Evolutionary conservation across 345 rosid species (phyloP), one percentile per base, ranked within the genome.

Genomic region (Rhodomyrtus tomentosa): DNA sequence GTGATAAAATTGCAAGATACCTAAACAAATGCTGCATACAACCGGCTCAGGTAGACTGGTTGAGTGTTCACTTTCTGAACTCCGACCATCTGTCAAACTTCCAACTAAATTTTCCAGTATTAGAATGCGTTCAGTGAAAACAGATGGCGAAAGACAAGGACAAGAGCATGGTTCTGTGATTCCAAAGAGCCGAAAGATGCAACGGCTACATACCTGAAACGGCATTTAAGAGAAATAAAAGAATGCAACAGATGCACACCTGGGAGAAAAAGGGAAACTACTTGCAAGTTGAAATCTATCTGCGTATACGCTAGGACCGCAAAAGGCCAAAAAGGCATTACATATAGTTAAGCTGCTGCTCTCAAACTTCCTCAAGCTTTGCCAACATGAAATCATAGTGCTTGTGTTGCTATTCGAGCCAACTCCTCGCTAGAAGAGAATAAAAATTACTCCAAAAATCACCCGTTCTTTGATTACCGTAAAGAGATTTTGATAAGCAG

Each of bases 141-240:
- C 49, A 11, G 92, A 87, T 15, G 84, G 83, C 5, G 89, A 89
- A 55, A 88, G 86, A 29, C 87, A 89, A 2, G 91, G 85, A 55
- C 27, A 55, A 32, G 84, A 88, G 55, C 89, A 87, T 45, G 87
- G 90, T 29, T 83, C 87, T 55, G 58, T 87, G 85, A 92, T 81
- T 36, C 95, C 90, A 48, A 96, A 87, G 55, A 96, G 84, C 81
- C 99, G 93, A 83, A 93, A 86, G 55, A 93, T 85, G 92, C 98
- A 96, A 89, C 95, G 90, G 84, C 86, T 82, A 87, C 99, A 96
- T 10, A 95, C 93, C 98, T 96, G 83, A 83, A 87, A 89, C 49
- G 88, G 82, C 85, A 55, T 20, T 55, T 68, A 32, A 56, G 82
- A 36, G 9, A 56, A 79, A 55, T 50, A 10, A 79, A 56, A 48